These are phyloP conservation scores for Lepraria neglecta DNA, from an alignment of 495 filamentous ascomycete genomes.

Conservation along the genomic window DNA sequence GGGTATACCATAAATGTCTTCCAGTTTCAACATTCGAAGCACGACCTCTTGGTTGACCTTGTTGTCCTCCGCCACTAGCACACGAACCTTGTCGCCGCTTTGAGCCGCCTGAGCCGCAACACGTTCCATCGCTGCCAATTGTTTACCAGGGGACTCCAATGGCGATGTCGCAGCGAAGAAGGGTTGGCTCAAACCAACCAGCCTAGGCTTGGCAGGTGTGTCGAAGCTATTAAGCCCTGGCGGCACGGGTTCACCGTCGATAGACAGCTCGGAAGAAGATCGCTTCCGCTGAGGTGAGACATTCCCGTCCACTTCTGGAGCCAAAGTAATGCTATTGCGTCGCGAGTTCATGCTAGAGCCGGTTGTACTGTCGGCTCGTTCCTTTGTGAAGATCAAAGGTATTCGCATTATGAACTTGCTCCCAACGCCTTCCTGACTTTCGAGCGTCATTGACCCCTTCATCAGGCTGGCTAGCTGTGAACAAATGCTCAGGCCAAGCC, in stretches of 20 bases:
- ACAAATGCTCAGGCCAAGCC: slow-evolving; percentile 85
- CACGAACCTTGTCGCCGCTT: slow-evolving; percentile 58
- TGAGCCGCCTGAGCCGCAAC: slow-evolving; percentile 39
- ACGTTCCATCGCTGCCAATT: slow-evolving; percentile 48
- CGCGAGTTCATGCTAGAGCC: slow-evolving; percentile 32
- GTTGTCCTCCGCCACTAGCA: slow-evolving; percentile 93
- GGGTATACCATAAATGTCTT: slow-evolving; percentile 54
- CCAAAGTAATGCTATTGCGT: slow-evolving; percentile 27
- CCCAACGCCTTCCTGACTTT: slow-evolving; percentile 66
- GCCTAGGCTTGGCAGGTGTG: slow-evolving; percentile 50
- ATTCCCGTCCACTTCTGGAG: slow-evolving; percentile 16
- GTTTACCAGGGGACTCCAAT: slow-evolving; percentile 37
- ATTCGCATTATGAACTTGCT: slow-evolving; percentile 79
- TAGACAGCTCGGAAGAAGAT: slow-evolving; percentile 29
- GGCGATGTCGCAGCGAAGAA: slow-evolving; percentile 65
- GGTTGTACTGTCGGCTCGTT: slow-evolving; percentile 51
- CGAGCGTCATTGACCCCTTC: slow-evolving; percentile 66
- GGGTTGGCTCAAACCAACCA: slow-evolving; percentile 78
- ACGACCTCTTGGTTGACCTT: slow-evolving; percentile 93
- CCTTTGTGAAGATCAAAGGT: slow-evolving; percentile 69
- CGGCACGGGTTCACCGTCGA: slow-evolving; percentile 20
- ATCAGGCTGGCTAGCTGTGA: slow-evolving; percentile 77
- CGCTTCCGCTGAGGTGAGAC: slow-evolving; percentile 16
- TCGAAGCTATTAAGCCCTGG: slow-evolving; percentile 27
- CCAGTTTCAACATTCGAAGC: slow-evolving; percentile 63